Percentiles rank a stretch among this genome's conserved stretches.
Evolutionary conservation across 139 green algal species (phyloP).

Genomic region (Chlorella ohadii): DNA sequence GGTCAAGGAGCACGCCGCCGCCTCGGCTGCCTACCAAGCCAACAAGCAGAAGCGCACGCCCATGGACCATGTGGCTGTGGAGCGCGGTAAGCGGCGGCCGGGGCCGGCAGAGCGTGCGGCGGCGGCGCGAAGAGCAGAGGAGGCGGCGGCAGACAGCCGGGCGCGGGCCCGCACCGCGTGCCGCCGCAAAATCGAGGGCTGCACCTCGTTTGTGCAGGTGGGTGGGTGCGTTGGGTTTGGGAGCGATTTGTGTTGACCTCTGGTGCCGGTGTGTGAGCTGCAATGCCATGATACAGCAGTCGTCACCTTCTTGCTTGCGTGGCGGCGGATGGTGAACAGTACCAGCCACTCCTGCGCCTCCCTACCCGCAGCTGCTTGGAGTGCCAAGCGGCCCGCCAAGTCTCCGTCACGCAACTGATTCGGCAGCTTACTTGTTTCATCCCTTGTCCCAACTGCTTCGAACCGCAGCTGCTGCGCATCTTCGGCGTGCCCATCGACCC

Average conservation of each 20-base stretch:
- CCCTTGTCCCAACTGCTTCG: neutral
- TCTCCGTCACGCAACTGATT: neutral
- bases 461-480: neutral
- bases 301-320: too few relatives aligned
- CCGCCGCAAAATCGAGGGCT: constrained; percentile 4
- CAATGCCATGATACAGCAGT: too few relatives aligned
- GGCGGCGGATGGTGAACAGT: too few relatives aligned
- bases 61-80: neutral
- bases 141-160: neutral
- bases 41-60: neutral
- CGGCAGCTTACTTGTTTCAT: neutral
- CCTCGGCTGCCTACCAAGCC: neutral
- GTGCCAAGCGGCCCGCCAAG: too few relatives aligned
- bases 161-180: neutral
- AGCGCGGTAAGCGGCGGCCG: neutral
- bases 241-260: neutral
- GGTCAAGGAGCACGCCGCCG: constrained; percentile 1
- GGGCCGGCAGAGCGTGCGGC: neutral
- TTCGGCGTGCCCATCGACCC: constrained; percentile 32
- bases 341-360: too few relatives aligned
- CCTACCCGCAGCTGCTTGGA: too few relatives aligned
- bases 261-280: neutral
- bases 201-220: constrained; percentile 12
- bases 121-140: neutral
- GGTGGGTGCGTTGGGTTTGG: neutral